A percentile compares a stretch with the other conserved stretches of the same genome.
Conservation (phyloP, 2,329 filamentous ascomycete species). For the Trichoderma arundinaceum region DNA sequence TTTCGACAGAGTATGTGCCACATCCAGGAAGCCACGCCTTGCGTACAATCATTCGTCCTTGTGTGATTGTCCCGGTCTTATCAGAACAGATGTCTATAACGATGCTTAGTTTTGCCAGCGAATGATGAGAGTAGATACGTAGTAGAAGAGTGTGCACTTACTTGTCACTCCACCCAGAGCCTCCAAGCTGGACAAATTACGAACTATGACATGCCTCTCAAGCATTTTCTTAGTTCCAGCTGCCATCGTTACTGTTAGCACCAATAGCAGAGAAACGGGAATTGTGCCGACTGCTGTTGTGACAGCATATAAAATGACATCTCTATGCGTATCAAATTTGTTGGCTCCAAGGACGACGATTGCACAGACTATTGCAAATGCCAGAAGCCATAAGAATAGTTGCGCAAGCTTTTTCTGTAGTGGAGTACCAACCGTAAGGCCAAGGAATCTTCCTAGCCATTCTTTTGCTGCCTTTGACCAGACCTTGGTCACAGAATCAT, state of each 20-base stretch:
- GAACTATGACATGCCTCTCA: slow-evolving; percentile 54
- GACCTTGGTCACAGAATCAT: slow-evolving; percentile 1
- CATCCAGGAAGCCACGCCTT: slow-evolving; percentile 42
- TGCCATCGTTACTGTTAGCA: slow-evolving; percentile 62
- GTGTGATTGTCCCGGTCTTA: slow-evolving; percentile 45
- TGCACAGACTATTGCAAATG: slow-evolving; percentile 54
- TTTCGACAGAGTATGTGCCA: slow-evolving; percentile 44
- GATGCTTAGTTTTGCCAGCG: slow-evolving; percentile 4
- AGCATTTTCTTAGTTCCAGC: slow-evolving; percentile 56
- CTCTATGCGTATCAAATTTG: slow-evolving; percentile 43
- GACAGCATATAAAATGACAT: slow-evolving; percentile 48
- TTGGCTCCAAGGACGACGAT: slow-evolving; percentile 49
- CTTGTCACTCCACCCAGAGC: slow-evolving; percentile 57
- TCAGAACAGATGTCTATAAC: slow-evolving; percentile 42
- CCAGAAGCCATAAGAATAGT: slow-evolving; percentile 69
- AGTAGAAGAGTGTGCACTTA: slow-evolving; percentile 39
- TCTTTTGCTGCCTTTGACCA: slow-evolving; percentile 28
- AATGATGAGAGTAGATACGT: background rate
- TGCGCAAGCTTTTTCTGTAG: slow-evolving; percentile 71
- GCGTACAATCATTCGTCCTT: slow-evolving; percentile 41
- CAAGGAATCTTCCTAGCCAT: slow-evolving; percentile 50
- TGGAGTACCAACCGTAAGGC: slow-evolving; percentile 64
- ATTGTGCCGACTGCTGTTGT: slow-evolving; percentile 53
- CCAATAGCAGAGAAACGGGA: slow-evolving; percentile 51
- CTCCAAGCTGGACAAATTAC: slow-evolving; percentile 54